These are phyloP conservation scores for Gossypium thurberi DNA, from an alignment of 345 rosid genomes.

Conservation along the genomic window DNA sequence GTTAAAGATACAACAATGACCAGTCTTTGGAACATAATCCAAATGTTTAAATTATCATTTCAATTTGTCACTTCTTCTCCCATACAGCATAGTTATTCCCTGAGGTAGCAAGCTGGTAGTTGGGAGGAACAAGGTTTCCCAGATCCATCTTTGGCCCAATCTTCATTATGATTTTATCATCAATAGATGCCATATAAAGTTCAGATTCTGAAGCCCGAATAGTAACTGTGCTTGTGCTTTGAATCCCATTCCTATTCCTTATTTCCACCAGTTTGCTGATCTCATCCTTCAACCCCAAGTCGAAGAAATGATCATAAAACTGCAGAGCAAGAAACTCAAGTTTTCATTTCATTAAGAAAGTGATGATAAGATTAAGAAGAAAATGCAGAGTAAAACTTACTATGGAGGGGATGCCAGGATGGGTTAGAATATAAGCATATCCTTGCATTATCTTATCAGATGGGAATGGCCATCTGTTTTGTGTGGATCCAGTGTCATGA, in stretches of 20 bases:
- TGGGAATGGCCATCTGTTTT: slow-evolving; percentile 52
- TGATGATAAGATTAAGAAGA: slow-evolving; percentile 2
- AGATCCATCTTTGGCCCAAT: slow-evolving; percentile 65
- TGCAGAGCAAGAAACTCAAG: slow-evolving; percentile 17
- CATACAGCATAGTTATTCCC: slow-evolving; percentile 55
- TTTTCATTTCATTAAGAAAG: background rate
- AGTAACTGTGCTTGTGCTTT: slow-evolving; percentile 35
- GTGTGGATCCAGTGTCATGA: slow-evolving; percentile 72
- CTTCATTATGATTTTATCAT: slow-evolving; percentile 54
- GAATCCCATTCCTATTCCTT: slow-evolving; percentile 43
- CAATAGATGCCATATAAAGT: slow-evolving; percentile 56
- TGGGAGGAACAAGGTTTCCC: slow-evolving; percentile 54
- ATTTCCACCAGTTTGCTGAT: slow-evolving; percentile 42
- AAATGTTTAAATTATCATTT: background rate
- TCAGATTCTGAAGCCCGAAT: slow-evolving; percentile 52
- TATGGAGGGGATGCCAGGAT: slow-evolving; percentile 65
- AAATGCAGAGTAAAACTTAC: slow-evolving; percentile 29
- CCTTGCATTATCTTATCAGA: slow-evolving; percentile 80
- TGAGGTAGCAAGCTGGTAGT: slow-evolving; percentile 44
- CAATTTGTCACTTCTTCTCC: slow-evolving; percentile 29
- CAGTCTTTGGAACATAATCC: background rate
- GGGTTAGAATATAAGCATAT: slow-evolving; percentile 79
- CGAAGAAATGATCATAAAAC: slow-evolving; percentile 81
- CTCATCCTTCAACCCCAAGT: slow-evolving; percentile 51
- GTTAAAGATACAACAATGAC: background rate